Conservation (phyloP, 352 stramenopile species). For the Phytophthora sansomeana region DNA sequence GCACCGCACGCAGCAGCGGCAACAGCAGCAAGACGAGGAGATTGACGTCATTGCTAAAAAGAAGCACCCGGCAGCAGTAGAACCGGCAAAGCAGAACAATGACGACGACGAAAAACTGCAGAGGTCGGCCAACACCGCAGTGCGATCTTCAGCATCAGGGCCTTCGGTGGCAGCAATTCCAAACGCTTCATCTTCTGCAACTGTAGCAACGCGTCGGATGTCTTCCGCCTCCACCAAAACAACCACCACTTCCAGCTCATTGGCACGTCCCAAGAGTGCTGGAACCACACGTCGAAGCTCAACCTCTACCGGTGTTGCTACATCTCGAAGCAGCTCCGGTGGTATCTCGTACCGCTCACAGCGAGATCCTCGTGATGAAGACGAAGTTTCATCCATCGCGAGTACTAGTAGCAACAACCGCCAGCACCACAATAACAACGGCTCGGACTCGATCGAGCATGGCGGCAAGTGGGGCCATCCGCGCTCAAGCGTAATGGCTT, state of each 20-base stretch:
- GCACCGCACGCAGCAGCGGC: constrained; percentile 19
- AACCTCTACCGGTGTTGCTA: constrained; percentile 6
- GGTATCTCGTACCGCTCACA: constrained; percentile 34
- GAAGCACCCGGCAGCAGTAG: constrained; percentile 1
- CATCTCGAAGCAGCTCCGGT: constrained; percentile 19
- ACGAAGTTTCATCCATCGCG: constrained; percentile 35
- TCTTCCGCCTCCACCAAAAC: constrained; percentile 16
- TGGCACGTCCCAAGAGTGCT: constrained; percentile 61
- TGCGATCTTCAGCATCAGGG: constrained; percentile 14
- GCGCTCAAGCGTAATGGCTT: constrained; percentile 34
- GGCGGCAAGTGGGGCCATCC: constrained; percentile 63
- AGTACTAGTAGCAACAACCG: constrained; percentile 40
- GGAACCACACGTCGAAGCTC: constrained; percentile 28
- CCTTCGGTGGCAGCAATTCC: constrained; percentile 2
- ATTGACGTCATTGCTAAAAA: constrained; percentile 11
- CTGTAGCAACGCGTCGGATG: constrained; percentile 24
- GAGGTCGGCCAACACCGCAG: constrained; percentile 38
- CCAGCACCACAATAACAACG: constrained; percentile 51
- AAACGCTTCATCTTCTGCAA: background rate
- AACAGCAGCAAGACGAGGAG: constrained; percentile 35
- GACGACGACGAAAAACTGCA: constrained; percentile 52
- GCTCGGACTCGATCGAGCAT: constrained; percentile 35
- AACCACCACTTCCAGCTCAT: constrained; percentile 30
- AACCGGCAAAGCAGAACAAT: constrained; percentile 30
- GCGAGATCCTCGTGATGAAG: constrained; percentile 40